These are phyloP conservation scores for Calonectria crousiana DNA, from an alignment of 2,329 filamentous ascomycete species.

Conservation along the genomic window DNA sequence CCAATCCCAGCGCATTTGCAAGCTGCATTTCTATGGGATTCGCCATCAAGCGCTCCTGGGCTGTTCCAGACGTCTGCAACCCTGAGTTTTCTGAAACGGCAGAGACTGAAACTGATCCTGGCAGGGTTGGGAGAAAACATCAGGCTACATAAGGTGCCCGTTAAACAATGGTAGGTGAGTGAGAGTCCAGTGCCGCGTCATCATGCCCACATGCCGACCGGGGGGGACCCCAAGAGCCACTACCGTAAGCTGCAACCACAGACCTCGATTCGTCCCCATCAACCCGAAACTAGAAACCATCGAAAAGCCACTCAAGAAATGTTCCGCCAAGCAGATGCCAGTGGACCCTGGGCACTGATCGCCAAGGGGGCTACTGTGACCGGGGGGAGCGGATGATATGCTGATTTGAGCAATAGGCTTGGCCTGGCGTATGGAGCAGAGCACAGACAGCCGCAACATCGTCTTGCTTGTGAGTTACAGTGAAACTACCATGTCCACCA, in stretches of 20 bases:
- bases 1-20: constrained; percentile 6
- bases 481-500: constrained; percentile 40
- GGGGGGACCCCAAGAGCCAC: constrained; percentile 4
- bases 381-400: constrained; percentile 17
- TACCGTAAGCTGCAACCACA: constrained; percentile 15
- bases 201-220: constrained; percentile 27
- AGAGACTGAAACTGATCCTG: constrained; percentile 38
- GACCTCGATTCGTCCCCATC: constrained; percentile 21
- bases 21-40: neutral
- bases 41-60: constrained; percentile 5
- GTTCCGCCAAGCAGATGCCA: constrained; percentile 40
- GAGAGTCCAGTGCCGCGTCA: constrained; percentile 37
- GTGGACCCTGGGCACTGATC: constrained; percentile 34
- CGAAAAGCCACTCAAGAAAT: constrained; percentile 29
- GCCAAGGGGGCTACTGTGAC: constrained; percentile 29
- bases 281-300: constrained; percentile 38
- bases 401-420: neutral
- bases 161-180: constrained; percentile 28
- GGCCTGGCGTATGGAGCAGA: neutral
- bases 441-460: constrained; percentile 19
- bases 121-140: constrained; percentile 35
- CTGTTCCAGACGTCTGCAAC: constrained; percentile 24
- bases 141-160: constrained; percentile 20
- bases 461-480: constrained; percentile 31
- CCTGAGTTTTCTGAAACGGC: constrained; percentile 39